Percentiles rank a stretch among this genome's conserved stretches.
These are phyloP conservation scores for Xylariaceae sp. DNA, from an alignment of 2,329 filamentous ascomycete genomes.

Conservation along the genomic window DNA sequence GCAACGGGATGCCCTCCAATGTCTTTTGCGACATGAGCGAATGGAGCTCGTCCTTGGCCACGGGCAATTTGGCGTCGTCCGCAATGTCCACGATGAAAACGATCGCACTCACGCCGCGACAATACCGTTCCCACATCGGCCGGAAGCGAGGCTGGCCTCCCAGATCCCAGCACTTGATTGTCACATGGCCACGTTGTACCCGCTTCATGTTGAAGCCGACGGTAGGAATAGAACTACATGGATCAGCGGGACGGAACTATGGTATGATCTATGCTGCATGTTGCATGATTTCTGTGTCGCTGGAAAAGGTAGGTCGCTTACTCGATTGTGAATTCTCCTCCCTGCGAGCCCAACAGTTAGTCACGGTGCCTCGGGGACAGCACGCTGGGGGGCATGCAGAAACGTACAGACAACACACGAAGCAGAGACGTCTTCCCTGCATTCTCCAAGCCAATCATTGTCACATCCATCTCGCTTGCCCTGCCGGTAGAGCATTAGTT, in stretches of 20 bases:
- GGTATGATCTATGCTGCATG: slow-evolving; percentile 19
- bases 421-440: slow-evolving; percentile 95
- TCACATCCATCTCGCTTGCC: slow-evolving; percentile 99
- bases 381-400: slow-evolving; percentile 13
- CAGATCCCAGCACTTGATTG: slow-evolving; percentile 98
- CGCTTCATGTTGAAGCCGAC: slow-evolving; percentile 99
- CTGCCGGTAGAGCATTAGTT: slow-evolving; percentile 42
- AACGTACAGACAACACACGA: slow-evolving; percentile 85
- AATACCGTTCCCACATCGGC: slow-evolving; percentile 99
- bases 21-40: slow-evolving; percentile 78
- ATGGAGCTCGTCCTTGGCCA: slow-evolving; percentile 89
- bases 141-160: slow-evolving; percentile 95
- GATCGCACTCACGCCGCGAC: slow-evolving; percentile 93
- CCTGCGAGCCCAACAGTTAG: slow-evolving; percentile 49
- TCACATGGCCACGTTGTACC: slow-evolving; percentile 96
- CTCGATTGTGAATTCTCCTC: slow-evolving; percentile 98
- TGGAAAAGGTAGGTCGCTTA: slow-evolving; percentile 50
- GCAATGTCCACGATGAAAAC: slow-evolving; percentile 98
- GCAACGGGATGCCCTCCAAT: slow-evolving; percentile 81
- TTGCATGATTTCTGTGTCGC: slow-evolving; percentile 4
- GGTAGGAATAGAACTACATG: slow-evolving; percentile 85
- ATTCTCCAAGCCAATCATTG: slow-evolving; percentile 97
- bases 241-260: slow-evolving; percentile 33
- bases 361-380: slow-evolving; percentile 10
- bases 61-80: slow-evolving; percentile 71